These are phyloP conservation scores for Mycena kentingensis DNA, from an alignment of 768 basidiomycete species.

Conservation along the genomic window DNA sequence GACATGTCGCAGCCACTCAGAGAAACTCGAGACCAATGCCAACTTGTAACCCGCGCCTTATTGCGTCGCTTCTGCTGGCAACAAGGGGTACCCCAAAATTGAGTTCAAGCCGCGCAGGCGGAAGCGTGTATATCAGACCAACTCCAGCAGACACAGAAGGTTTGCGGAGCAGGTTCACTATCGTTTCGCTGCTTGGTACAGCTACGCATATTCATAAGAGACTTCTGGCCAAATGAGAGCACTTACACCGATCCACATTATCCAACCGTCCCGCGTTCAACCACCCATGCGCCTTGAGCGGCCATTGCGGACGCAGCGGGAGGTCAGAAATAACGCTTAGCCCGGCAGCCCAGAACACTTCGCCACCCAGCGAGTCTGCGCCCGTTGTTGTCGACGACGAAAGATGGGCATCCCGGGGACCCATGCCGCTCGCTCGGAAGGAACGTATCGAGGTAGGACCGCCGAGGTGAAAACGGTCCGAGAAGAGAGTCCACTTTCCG, in stretches of 20 bases:
- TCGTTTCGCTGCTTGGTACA: conserved; percentile 39
- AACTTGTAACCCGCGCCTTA: conserved; percentile 60
- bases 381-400: not conserved
- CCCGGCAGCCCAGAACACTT: conserved; percentile 78
- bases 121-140: conserved; percentile 81
- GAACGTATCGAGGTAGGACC: conserved; percentile 84
- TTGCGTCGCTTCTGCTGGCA: conserved; percentile 57
- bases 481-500: conserved; percentile 55
- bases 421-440: conserved; percentile 76
- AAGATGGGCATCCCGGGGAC: conserved; percentile 70
- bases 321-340: conserved; percentile 74
- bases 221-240: conserved; percentile 4
- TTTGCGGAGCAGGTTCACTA: conserved; percentile 42
- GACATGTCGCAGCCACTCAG: too few relatives aligned
- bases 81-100: conserved; percentile 86
- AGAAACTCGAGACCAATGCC: conserved; percentile 67
- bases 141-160: conserved; percentile 82
- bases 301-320: conserved; percentile 78
- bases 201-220: conserved; percentile 30
- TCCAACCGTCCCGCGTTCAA: conserved; percentile 81
- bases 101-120: conserved; percentile 82
- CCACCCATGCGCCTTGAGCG: conserved; percentile 78
- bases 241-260: conserved; percentile 56
- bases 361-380: conserved; percentile 89
- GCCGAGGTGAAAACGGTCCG: conserved; percentile 91